Evolutionary conservation across 129 eudicot genomes (phyloP).

Genomic region (Artemisia tridentata): DNA sequence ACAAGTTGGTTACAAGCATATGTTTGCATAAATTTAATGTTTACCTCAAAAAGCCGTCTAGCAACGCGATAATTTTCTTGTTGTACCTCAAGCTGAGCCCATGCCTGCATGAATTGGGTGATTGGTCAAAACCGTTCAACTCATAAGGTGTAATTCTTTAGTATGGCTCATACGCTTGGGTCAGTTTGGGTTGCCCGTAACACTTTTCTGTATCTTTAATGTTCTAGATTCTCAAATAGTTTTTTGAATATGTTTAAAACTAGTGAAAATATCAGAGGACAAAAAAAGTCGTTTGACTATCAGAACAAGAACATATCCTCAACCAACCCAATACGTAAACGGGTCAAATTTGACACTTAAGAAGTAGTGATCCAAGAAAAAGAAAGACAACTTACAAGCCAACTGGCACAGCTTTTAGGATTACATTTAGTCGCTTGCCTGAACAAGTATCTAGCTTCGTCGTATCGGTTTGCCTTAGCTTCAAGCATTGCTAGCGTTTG

Average conservation of each 20-base stretch:
- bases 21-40: background rate
- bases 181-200: too few relatives aligned
- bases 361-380: background rate
- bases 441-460: slow-evolving; percentile 82
- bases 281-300: too few relatives aligned
- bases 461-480: slow-evolving; percentile 75
- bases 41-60: slow-evolving; percentile 81
- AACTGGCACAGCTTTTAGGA: slow-evolving; percentile 92
- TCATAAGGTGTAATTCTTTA: background rate
- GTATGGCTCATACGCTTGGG: background rate
- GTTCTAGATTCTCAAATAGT: too few relatives aligned
- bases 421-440: slow-evolving; percentile 88
- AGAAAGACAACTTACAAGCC: slow-evolving; percentile 76
- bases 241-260: too few relatives aligned
- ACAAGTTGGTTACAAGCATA: background rate
- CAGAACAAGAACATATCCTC: too few relatives aligned
- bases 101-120: slow-evolving; percentile 49
- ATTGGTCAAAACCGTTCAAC: background rate
- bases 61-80: slow-evolving; percentile 62
- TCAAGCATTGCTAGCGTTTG: slow-evolving; percentile 96
- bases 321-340: too few relatives aligned
- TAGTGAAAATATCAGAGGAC: too few relatives aligned
- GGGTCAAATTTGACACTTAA: too few relatives aligned
- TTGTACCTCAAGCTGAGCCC: slow-evolving; percentile 97
- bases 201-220: too few relatives aligned